Conservation (phyloP, 345 rosid species). For the Crucihimalaya himalaica region DNA sequence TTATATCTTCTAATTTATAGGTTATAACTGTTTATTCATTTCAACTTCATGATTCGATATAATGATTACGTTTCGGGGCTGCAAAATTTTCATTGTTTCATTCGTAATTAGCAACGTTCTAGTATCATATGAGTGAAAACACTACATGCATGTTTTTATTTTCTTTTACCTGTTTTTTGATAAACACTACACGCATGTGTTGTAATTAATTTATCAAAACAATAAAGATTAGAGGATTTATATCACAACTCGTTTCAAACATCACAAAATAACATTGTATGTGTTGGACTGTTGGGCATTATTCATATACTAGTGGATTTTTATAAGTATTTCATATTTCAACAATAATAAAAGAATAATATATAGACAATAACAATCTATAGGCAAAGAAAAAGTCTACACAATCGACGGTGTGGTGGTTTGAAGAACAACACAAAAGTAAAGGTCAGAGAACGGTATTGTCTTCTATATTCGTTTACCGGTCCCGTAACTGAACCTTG, state of each 20-base stretch:
- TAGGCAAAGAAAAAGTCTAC: constrained; percentile 22
- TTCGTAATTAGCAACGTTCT: constrained; percentile 1
- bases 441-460: not conserved
- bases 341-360: not conserved
- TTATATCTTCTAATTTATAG: constrained; percentile 17
- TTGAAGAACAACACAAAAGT: not conserved
- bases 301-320: too few relatives aligned
- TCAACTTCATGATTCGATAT: not conserved
- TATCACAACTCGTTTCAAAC: not conserved
- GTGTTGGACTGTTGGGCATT: too few relatives aligned
- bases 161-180: not conserved
- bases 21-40: not conserved
- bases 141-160: not conserved
- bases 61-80: not conserved
- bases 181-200: not conserved
- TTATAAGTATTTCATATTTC: not conserved
- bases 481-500: constrained; percentile 42
- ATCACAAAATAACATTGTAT: not conserved
- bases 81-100: constrained; percentile 2
- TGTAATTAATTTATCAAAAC: not conserved
- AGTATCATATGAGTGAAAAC: not conserved
- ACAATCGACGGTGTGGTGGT: not conserved
- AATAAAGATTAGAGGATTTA: not conserved
- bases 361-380: not conserved
- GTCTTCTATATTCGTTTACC: constrained; percentile 17